Base-by-base conservation (phyloP, 805 yeast genomes). In the Candida sakaeoensis region DNA sequence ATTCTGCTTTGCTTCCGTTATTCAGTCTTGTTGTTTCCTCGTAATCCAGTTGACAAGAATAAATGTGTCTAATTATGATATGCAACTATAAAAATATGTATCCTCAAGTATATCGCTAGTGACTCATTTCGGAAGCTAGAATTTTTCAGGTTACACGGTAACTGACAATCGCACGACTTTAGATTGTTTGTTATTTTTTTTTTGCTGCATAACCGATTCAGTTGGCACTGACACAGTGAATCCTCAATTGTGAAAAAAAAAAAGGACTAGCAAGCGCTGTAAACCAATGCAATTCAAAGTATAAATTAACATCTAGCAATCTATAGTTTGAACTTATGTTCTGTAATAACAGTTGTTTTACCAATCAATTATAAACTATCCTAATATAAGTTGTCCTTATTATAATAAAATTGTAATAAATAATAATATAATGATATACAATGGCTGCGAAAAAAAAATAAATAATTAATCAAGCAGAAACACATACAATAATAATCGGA, bases 391-490 rank as follows among this genome's bases (percentile, higher is more conserved):
- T n/a, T n/a, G n/a, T n/a, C n/a, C n/a, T n/a, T n/a, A n/a, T n/a
- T n/a, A n/a, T n/a, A n/a, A n/a, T n/a, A n/a, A n/a, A n/a, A n/a
- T n/a, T n/a, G n/a, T n/a, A n/a, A n/a, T n/a, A n/a, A n/a, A n/a
- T n/a, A n/a, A n/a, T n/a, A n/a, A n/a, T n/a, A n/a, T n/a, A n/a
- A n/a, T n/a, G n/a, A n/a, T n/a, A n/a, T n/a, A n/a, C 12, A 16
- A 34, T 34, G 37, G 37, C 37, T 34, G 37, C 37, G 37, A 34
- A 34, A 34, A 31, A 32, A 32, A 32, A 31, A 34, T 24, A 21
- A 14, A n/a, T n/a, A n/a, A n/a, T n/a, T n/a, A n/a, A n/a, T n/a
- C n/a, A 12, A 4, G 37, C 8, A 16, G 37, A 22, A 34, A 24
- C 16, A 34, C 16, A 12, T n/a, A 16, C 13, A 18, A 12, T 8